These are phyloP conservation scores for Allium sativum DNA, from an alignment of 106 monocot genomes.

Conservation along the genomic window DNA sequence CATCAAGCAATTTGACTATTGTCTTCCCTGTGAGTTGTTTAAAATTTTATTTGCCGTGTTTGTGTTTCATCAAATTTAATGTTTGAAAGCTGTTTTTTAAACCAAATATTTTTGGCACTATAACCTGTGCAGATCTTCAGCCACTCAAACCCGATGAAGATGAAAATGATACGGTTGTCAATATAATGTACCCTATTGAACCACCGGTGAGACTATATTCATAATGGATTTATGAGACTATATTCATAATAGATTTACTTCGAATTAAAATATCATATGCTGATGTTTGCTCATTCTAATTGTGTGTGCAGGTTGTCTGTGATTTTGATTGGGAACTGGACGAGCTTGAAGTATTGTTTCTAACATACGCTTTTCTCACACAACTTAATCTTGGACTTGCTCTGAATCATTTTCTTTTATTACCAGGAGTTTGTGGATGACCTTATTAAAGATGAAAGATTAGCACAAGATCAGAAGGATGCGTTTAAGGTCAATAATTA, in stretches of 20 bases:
- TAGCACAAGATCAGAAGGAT: no score
- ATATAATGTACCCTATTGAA: slow-evolving; percentile 61
- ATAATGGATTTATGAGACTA: background rate
- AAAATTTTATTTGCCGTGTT: background rate
- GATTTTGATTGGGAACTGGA: slow-evolving; percentile 56
- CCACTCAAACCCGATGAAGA: slow-evolving; percentile 42
- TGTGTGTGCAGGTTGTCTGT: slow-evolving; percentile 31
- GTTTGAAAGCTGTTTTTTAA: background rate
- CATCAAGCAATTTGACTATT: slow-evolving; percentile 55
- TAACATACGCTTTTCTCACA: background rate
- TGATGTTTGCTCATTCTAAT: no score
- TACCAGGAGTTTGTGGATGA: no score
- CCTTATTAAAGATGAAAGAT: no score
- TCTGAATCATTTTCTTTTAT: no score
- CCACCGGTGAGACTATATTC: slow-evolving; percentile 39
- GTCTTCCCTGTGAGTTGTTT: slow-evolving; percentile 56
- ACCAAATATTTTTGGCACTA: background rate
- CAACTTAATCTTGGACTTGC: background rate
- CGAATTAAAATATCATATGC: no score
- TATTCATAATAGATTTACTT: background rate
- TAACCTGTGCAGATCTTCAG: slow-evolving; percentile 32
- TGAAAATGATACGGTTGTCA: slow-evolving; percentile 58
- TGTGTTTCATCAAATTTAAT: background rate
- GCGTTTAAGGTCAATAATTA: no score
- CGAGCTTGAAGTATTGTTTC: slow-evolving; percentile 31